Evolutionary conservation across 2,329 filamentous ascomycete species (phyloP).

Genomic region (Aspergillus sp.): DNA sequence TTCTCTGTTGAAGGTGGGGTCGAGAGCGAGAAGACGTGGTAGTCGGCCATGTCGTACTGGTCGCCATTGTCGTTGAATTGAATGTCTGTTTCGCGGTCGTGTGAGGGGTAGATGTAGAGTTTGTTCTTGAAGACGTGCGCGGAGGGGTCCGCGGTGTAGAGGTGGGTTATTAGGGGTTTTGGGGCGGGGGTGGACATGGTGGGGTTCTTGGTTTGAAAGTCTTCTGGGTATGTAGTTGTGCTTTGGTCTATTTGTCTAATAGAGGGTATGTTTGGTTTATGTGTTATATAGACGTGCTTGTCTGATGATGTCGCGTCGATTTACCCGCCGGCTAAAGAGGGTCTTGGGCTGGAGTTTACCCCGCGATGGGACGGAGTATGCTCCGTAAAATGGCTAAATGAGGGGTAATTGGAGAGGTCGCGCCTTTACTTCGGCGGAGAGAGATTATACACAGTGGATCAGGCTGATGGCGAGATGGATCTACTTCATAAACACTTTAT

Average conservation of each 20-base stretch:
- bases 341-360: not conserved
- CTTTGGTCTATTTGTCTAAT: not conserved
- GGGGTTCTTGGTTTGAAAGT: not conserved
- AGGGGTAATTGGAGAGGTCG: not conserved
- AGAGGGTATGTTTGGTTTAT: not conserved
- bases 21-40: slow-evolving; percentile 72
- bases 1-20: not conserved
- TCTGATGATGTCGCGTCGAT: not conserved
- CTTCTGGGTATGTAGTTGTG: not conserved
- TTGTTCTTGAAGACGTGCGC: slow-evolving; percentile 78
- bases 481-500: not conserved
- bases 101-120: slow-evolving; percentile 80
- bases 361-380: not conserved
- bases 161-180: slow-evolving; percentile 68
- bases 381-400: not conserved
- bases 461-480: not conserved
- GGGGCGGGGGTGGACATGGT: slow-evolving; percentile 12
- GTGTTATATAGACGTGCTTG: not conserved
- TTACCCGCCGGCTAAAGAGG: slow-evolving; percentile 14
- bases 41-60: slow-evolving; percentile 83
- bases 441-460: not conserved
- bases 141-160: slow-evolving; percentile 80
- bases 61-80: slow-evolving; percentile 81
- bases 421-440: not conserved
- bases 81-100: slow-evolving; percentile 77